Evolutionary conservation across 2,329 filamentous ascomycete species (phyloP), one percentile per base, ranked within the genome.

Genomic region (Talaromyces piceae): DNA sequence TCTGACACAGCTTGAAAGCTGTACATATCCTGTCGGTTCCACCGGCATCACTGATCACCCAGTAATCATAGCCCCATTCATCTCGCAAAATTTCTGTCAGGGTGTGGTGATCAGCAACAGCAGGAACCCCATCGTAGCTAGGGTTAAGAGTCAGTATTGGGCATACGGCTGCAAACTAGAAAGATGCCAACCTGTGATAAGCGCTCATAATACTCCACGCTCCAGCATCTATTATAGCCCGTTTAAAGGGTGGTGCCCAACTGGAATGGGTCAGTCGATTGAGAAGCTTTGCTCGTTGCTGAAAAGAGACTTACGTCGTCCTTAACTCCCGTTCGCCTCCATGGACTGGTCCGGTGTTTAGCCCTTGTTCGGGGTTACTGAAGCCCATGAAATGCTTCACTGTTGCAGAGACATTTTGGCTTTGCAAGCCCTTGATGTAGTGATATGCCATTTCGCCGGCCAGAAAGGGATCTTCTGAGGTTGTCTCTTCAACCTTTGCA

Each of bases 351-450:
- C 77, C 83, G 7, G 81, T 83, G 63, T 89, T 89, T 41, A 89
- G 66, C 2, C 86, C 86, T 63, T 88, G 84, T 59, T 89, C 86
- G 0, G 84, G 85, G 1, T 74, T 73, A 44, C 77, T 84, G 61
- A 82, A 88, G 1, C 78, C 86, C 11, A 82, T 83, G 63, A 85
- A 89, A 63, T 90, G 86, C 70, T 89, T 90, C 44, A 89, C 82
- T 66, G 81, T 88, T 13, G 86, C 80, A 22, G 80, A 82, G 4
- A 88, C 84, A 41, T 82, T 82, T 28, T 75, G 72, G 11, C 75
- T 76, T 63, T 89, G 84, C 2, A 88, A 70, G 20, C 85, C 81
- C 47, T 71, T 76, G 33, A 82, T 73, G 50, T 78, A 78, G 26
- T 75, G 71, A 58, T 87, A 82, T 1, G 79, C 82, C 51, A 87